phyloP scores from a whole-genome alignment of 2,329 filamentous ascomycete genomes.

The Xylaria sp. region DNA sequence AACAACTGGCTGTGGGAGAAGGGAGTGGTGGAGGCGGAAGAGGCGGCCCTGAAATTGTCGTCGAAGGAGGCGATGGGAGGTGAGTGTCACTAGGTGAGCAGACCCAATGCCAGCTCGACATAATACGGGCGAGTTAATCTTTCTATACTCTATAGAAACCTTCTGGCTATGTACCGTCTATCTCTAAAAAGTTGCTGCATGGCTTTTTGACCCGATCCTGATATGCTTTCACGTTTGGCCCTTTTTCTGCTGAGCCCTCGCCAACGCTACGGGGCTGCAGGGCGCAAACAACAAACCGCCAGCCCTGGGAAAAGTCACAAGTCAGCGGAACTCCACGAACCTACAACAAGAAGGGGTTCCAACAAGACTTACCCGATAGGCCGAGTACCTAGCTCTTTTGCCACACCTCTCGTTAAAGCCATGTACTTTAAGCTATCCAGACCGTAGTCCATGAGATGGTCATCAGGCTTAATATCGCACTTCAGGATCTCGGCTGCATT shows the following conservation, averaged over 20 bases:
- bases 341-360: not conserved
- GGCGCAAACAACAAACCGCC: not conserved
- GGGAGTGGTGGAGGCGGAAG: no score
- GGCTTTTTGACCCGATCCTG: no score
- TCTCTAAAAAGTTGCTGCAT: no score
- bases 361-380: conserved; percentile 4
- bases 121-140: no score
- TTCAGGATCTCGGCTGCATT: conserved; percentile 6
- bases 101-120: no score
- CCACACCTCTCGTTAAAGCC: conserved; percentile 1
- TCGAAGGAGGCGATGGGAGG: no score
- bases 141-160: no score
- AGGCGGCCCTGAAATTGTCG: no score
- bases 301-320: not conserved
- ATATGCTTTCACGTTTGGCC: not conserved
- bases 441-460: conserved; percentile 5
- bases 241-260: not conserved
- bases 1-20: no score
- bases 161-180: no score
- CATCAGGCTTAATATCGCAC: not conserved
- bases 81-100: no score
- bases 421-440: conserved; percentile 11
- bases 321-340: not conserved
- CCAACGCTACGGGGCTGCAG: not conserved
- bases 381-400: not conserved